phyloP scores from a whole-genome alignment of 2,329 filamentous ascomycete species.

The Stemphylium beticola region DNA sequence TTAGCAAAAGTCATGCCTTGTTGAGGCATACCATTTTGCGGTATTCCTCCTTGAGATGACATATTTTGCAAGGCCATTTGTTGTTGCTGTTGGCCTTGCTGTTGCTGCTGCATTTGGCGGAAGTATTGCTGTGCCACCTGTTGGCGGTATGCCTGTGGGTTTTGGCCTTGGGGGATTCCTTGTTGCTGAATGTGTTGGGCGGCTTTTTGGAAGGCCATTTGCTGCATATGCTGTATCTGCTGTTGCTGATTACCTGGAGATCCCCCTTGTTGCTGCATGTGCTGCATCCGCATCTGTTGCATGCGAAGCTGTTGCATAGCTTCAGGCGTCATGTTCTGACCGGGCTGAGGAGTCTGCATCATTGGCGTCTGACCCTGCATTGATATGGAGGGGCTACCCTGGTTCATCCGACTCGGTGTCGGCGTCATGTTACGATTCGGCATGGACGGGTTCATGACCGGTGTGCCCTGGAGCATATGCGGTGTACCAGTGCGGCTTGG shows the following conservation, averaged over 20 bases:
- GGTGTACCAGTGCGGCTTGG: constrained; percentile 48
- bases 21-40: constrained; percentile 31
- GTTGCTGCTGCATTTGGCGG: constrained; percentile 35
- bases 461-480: constrained; percentile 48
- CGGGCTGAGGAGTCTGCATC: constrained; percentile 42
- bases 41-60: constrained; percentile 31
- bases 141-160: constrained; percentile 32
- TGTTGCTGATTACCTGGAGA: constrained; percentile 28
- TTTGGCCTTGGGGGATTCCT: constrained; percentile 39
- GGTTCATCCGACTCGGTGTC: constrained; percentile 46
- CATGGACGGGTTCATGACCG: constrained; percentile 46
- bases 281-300: constrained; percentile 37
- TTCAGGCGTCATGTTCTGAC: constrained; percentile 44
- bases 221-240: constrained; percentile 33
- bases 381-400: constrained; percentile 43
- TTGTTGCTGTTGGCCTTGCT: constrained; percentile 39
- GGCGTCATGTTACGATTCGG: constrained; percentile 50
- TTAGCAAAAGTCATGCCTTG: constrained; percentile 33
- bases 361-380: constrained; percentile 46
- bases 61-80: constrained; percentile 35
- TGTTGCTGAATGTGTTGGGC: constrained; percentile 42
- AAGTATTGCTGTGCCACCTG: constrained; percentile 35
- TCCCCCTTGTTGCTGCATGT: constrained; percentile 33
- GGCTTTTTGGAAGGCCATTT: constrained; percentile 42
- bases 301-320: constrained; percentile 40